Percentiles rank a stretch among this genome's conserved stretches.
Conservation (phyloP, 768 basidiomycete genomes). For the Phylloporus arenicola region DNA sequence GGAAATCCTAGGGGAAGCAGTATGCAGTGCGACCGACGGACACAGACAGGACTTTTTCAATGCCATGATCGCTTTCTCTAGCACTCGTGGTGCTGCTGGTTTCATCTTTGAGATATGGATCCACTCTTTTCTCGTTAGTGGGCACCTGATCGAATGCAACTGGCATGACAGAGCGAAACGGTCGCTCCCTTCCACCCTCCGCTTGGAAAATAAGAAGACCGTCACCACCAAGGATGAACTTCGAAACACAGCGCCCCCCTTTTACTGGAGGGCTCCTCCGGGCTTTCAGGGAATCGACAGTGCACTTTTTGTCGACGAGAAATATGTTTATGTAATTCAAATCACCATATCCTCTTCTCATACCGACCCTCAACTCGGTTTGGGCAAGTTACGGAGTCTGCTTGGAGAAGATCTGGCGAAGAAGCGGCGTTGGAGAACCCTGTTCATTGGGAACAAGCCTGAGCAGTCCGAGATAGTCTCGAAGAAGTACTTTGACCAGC, state of each 20-base stretch:
- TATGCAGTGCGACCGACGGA: not conserved
- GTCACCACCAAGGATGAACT: not conserved
- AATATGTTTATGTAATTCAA: not conserved
- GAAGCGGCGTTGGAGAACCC: not conserved
- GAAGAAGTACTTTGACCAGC: not conserved
- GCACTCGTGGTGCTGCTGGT: not conserved
- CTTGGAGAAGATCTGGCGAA: not conserved
- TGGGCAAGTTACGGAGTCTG: not conserved
- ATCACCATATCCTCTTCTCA: not conserved
- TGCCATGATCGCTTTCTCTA: not conserved
- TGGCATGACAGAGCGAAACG: not conserved
- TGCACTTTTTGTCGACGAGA: not conserved
- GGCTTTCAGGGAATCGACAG: not conserved
- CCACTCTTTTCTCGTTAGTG: not conserved
- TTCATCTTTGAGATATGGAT: not conserved
- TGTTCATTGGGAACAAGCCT: not conserved
- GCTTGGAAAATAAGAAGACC: not conserved
- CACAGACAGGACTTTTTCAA: not conserved
- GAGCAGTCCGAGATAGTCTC: not conserved
- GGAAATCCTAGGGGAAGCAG: not conserved
- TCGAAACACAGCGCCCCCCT: not conserved
- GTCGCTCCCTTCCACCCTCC: not conserved
- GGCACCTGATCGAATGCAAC: not conserved
- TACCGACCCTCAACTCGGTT: not conserved
- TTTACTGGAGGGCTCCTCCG: not conserved